Evolutionary conservation across 2,329 filamentous ascomycete species (phyloP), one percentile per base, ranked within the genome.

Genomic region (Claviceps capensis): DNA sequence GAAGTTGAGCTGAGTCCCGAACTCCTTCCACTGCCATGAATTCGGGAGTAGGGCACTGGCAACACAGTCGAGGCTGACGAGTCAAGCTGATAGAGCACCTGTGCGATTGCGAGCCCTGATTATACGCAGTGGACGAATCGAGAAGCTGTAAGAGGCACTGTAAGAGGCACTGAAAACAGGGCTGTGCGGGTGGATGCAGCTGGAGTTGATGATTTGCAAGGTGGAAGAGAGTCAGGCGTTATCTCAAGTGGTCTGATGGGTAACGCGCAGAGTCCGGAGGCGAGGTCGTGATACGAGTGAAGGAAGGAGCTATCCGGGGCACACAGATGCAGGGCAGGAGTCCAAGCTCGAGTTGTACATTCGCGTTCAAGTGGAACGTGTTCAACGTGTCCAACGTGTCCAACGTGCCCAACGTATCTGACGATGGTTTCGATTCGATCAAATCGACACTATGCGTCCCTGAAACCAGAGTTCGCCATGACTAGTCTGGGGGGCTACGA

Each of bases 281-380:
- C 44, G 41, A 45, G 52, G 6, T 38, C n/a, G 41, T 26, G 26
- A 49, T 51, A 41, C 42, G 34, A 47, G 41, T 17, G 11, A 17
- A 37, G 52, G 52, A 51, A 54, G 52, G 52, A 51, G 49, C 49
- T 36, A 49, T 47, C 46, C 36, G 26, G 46, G 17, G 36, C 11
- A 40, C n/a, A 26, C 38, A 47, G 22, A 43, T 26, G 16, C 44
- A 19, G 22, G 44, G 36, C 36, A 53, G n/a, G 42, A 45, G 43
- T n/a, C 19, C 30, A 49, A 49, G 34, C 23, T 51, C 47, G 36
- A 23, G 47, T 48, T 22, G 40, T 30, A 49, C 38, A 36, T 34
- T 34, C 30, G 30, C 30, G 30, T 34, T 34, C 30, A 34, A 11
- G 30, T 34, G 30, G n/a, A 22, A n/a, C 37, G 45, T 8, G 16